Evolutionary conservation across 1,284 basidiomycete genomes (phyloP).

Genomic region (Microbotryum saponariae): DNA sequence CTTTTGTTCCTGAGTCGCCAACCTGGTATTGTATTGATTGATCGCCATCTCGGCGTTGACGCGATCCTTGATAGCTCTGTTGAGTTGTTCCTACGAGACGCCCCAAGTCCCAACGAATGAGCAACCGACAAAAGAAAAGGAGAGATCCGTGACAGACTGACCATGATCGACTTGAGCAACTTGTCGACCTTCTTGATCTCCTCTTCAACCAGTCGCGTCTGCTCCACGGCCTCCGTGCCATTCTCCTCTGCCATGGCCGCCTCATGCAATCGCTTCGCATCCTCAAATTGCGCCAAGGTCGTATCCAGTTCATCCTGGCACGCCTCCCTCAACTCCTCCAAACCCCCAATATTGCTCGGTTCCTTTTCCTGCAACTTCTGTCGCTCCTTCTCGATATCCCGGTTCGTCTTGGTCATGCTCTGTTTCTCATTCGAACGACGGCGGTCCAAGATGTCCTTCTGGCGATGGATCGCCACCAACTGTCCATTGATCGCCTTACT

Average conservation of each 20-base stretch:
- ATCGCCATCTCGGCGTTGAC: conserved; percentile 7
- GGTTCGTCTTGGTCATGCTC: conserved; percentile 33
- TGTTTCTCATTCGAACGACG: conserved; percentile 23
- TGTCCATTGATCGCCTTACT: conserved; percentile 13
- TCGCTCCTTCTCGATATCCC: conserved; percentile 45
- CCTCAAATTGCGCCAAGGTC: conserved; percentile 23
- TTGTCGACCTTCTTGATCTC: conserved; percentile 46
- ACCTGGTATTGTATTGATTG: conserved; percentile 2
- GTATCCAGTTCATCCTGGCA: conserved; percentile 33
- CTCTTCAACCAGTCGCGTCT: conserved; percentile 43
- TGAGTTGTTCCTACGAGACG: conserved; percentile 39
- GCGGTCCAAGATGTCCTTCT: conserved; percentile 11
- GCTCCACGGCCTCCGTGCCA: conserved; percentile 41
- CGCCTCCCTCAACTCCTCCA: conserved; percentile 51
- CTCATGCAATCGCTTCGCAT: not conserved
- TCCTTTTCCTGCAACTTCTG: conserved; percentile 64
- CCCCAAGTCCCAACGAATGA: too few relatives aligned
- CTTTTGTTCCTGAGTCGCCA: not conserved
- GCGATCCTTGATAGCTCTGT: conserved; percentile 47
- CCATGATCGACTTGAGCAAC: conserved; percentile 28
- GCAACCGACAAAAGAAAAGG: too few relatives aligned
- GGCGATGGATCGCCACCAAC: not conserved
- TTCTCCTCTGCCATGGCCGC: too few relatives aligned
- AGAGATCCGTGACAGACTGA: too few relatives aligned
- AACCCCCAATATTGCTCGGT: conserved; percentile 59